Conservation (phyloP, 768 basidiomycete species). For the Tricholomella constricta region DNA sequence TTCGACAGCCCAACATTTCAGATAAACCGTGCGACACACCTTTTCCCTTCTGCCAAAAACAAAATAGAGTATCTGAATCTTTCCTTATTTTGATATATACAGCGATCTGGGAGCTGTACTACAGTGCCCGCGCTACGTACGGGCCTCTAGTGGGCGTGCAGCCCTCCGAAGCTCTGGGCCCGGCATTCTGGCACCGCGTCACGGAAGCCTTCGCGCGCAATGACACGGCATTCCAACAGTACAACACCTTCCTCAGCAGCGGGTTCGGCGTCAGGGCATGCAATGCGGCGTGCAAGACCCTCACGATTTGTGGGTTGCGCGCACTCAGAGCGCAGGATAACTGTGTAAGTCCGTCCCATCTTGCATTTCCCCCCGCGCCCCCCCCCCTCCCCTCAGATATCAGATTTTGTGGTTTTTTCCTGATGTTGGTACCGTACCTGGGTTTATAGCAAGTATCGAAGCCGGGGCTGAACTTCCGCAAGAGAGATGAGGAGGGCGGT, state of each 20-base stretch:
- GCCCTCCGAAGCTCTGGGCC: constrained; percentile 40
- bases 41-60: too few species aligned
- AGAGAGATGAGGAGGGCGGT: neutral
- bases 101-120: constrained; percentile 50
- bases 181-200: constrained; percentile 62
- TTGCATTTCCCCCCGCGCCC: too few species aligned
- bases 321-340: constrained; percentile 44
- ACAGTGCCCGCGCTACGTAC: constrained; percentile 58
- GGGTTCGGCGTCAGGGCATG: constrained; percentile 38
- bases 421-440: neutral
- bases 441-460: neutral
- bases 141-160: constrained; percentile 44
- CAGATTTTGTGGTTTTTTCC: neutral
- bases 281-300: constrained; percentile 38
- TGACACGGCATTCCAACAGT: constrained; percentile 46
- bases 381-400: neutral
- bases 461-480: constrained; percentile 9
- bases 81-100: too few species aligned
- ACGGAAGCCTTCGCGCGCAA: constrained; percentile 55
- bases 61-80: too few species aligned
- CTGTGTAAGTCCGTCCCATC: constrained; percentile 43
- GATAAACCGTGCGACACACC: constrained; percentile 38
- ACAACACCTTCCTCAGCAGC: constrained; percentile 45
- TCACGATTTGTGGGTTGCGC: constrained; percentile 45
- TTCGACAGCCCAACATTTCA: constrained; percentile 47